Conservation (phyloP, 805 yeast species). For the Grigorovia jiainica region DNA sequence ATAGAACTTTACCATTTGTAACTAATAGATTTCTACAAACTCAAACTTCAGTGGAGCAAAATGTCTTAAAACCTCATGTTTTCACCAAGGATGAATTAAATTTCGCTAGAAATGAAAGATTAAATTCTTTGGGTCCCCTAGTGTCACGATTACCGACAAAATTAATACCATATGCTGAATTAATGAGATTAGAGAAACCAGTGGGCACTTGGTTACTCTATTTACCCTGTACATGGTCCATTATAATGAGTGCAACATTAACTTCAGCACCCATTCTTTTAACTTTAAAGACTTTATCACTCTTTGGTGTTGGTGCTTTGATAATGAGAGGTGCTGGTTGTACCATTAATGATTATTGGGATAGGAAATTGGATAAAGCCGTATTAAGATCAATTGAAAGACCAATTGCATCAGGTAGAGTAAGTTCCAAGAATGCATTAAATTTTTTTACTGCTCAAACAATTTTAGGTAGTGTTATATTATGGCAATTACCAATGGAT, state of each 20-base stretch:
- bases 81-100: slow-evolving; percentile 24
- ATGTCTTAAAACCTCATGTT: not conserved
- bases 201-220: slow-evolving; percentile 84
- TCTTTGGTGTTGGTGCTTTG: slow-evolving; percentile 77
- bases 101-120: slow-evolving; percentile 41
- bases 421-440: slow-evolving; percentile 59
- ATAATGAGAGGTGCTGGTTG: slow-evolving; percentile 98
- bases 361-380: slow-evolving; percentile 69
- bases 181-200: slow-evolving; percentile 88
- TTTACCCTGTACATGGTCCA: slow-evolving; percentile 88
- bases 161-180: slow-evolving; percentile 83
- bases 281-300: slow-evolving; percentile 49
- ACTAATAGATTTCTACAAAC: not conserved
- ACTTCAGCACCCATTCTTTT: slow-evolving; percentile 58
- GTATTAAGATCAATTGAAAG: slow-evolving; percentile 84
- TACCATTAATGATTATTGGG: slow-evolving; percentile 84
- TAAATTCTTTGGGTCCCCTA: slow-evolving; percentile 39
- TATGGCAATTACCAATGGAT: slow-evolving; percentile 64
- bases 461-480: slow-evolving; percentile 58
- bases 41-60: not conserved
- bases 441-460: slow-evolving; percentile 67
- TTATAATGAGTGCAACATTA: slow-evolving; percentile 77
- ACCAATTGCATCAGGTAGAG: slow-evolving; percentile 88
- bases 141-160: slow-evolving; percentile 57
- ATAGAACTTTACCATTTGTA: too few relatives aligned